These are phyloP conservation scores for Lentinula guzmanii DNA, from an alignment of 768 basidiomycete species.

Conservation along the genomic window DNA sequence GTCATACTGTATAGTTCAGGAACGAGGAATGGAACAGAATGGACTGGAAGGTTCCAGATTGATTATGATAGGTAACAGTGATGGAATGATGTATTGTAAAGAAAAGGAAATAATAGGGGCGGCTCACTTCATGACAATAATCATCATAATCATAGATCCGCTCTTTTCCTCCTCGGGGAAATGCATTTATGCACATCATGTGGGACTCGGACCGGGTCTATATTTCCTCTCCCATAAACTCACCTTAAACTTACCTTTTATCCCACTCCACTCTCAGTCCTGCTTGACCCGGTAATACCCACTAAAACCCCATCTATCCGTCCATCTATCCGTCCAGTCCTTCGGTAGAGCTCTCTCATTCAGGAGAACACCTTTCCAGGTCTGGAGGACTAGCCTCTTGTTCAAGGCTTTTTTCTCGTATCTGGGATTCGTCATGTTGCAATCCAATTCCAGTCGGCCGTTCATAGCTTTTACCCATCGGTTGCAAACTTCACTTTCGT, in stretches of 20 bases:
- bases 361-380: neutral
- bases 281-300: constrained; percentile 7
- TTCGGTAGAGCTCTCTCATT: constrained; percentile 4
- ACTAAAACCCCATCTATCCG: constrained; percentile 13
- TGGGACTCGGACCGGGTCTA: neutral
- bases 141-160: no score
- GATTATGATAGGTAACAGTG: no score
- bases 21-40: no score
- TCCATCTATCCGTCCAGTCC: constrained; percentile 10
- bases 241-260: neutral
- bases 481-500: constrained; percentile 2
- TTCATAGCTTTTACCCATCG: constrained; percentile 7
- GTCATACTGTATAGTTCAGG: no score
- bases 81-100: no score
- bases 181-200: constrained; percentile 1
- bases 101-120: no score
- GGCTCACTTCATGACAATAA: no score
- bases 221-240: neutral
- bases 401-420: constrained; percentile 9
- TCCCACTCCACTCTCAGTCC: neutral
- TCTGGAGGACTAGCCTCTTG: neutral
- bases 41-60: no score
- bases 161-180: neutral
- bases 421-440: neutral
- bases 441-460: neutral